These are phyloP conservation scores for Cystobasidium slooffiae DNA, from an alignment of 1,284 basidiomycete species.

Conservation along the genomic window DNA sequence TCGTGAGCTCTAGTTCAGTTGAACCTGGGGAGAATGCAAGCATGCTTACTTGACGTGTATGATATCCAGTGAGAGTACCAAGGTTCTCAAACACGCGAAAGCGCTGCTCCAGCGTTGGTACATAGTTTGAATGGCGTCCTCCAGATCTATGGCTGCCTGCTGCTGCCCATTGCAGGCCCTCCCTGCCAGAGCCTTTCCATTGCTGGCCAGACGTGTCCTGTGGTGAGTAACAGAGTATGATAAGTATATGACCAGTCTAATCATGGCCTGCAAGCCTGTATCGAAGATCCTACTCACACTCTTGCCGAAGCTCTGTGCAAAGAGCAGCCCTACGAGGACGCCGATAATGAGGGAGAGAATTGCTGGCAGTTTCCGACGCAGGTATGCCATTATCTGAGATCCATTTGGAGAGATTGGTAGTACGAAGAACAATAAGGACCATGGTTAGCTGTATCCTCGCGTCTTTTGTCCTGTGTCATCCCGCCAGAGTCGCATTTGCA, in stretches of 20 bases:
- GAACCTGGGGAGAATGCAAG: background rate
- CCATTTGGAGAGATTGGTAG: background rate
- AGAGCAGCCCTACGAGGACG: slow-evolving; percentile 67
- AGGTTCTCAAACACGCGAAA: slow-evolving; percentile 81
- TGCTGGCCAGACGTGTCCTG: slow-evolving; percentile 27
- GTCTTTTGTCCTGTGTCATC: background rate
- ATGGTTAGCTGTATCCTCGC: background rate
- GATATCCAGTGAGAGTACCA: slow-evolving; percentile 80
- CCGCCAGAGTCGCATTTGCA: background rate
- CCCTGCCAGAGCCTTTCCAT: slow-evolving; percentile 47
- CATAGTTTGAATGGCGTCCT: slow-evolving; percentile 49
- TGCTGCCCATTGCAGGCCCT: slow-evolving; percentile 48
- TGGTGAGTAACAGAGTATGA: background rate
- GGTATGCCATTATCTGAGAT: slow-evolving; percentile 31
- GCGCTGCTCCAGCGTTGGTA: slow-evolving; percentile 67
- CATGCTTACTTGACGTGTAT: slow-evolving; percentile 67
- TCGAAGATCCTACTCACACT: slow-evolving; percentile 48
- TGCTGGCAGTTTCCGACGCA: slow-evolving; percentile 45
- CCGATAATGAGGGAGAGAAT: slow-evolving; percentile 63
- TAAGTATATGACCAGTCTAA: background rate
- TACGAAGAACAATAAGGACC: background rate
- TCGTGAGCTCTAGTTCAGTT: background rate
- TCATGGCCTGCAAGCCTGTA: background rate
- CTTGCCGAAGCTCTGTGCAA: slow-evolving; percentile 65
- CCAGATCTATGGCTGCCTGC: slow-evolving; percentile 45